phyloP scores from a whole-genome alignment of 2,329 filamentous ascomycete species.

The Mycocentrospora acerina region DNA sequence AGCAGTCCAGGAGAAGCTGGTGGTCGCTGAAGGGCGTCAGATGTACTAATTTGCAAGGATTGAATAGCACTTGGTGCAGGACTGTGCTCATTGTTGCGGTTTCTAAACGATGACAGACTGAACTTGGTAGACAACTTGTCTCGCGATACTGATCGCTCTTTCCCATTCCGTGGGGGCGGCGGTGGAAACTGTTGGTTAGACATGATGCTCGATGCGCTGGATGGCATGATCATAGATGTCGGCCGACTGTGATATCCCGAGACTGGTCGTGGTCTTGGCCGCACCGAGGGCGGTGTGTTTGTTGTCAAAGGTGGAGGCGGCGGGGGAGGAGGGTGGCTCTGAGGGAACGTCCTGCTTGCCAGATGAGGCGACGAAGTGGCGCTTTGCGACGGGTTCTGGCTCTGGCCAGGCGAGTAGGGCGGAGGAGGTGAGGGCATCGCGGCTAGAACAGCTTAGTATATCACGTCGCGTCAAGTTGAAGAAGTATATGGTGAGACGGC shows the following conservation, averaged over 20 bases:
- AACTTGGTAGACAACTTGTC: constrained; percentile 43
- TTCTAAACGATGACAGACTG: constrained; percentile 43
- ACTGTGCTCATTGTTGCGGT: constrained; percentile 35
- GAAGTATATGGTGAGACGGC: not conserved
- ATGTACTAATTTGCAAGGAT: constrained; percentile 41
- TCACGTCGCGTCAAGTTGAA: no score
- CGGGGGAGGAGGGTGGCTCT: constrained; percentile 36
- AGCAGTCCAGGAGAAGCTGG: constrained; percentile 43
- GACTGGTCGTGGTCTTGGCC: constrained; percentile 35
- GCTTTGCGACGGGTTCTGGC: constrained; percentile 39
- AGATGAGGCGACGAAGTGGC: constrained; percentile 42
- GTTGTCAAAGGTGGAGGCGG: constrained; percentile 26
- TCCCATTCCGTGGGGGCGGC: constrained; percentile 37
- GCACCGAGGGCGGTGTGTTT: constrained; percentile 28
- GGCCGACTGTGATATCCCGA: constrained; percentile 35
- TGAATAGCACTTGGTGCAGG: constrained; percentile 42
- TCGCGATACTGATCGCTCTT: constrained; percentile 42
- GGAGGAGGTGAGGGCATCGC: constrained; percentile 54
- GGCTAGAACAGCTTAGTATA: constrained; percentile 30
- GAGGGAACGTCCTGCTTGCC: constrained; percentile 39
- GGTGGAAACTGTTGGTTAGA: constrained; percentile 43
- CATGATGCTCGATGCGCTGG: constrained; percentile 37
- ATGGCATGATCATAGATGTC: constrained; percentile 33
- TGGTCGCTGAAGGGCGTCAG: constrained; percentile 41
- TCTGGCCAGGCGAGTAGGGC: constrained; percentile 51